Evolutionary conservation across 768 basidiomycete species (phyloP).

Genomic region (Amanita subjunquillea): DNA sequence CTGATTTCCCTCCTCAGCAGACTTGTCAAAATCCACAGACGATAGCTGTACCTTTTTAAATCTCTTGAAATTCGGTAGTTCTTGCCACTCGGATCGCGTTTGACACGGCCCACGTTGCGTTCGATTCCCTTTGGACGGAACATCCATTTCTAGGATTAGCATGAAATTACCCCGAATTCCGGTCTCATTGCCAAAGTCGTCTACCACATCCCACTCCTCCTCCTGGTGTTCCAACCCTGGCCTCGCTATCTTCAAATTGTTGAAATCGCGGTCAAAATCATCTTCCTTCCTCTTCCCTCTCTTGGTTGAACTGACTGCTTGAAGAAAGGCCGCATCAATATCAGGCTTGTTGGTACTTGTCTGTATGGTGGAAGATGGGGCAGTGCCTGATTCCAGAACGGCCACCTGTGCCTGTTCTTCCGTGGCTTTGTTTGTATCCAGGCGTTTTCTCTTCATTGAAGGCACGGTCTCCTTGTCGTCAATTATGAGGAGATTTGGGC

Average conservation of each 20-base stretch:
- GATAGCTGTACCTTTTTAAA: slow-evolving; percentile 50
- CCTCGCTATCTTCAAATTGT: slow-evolving; percentile 61
- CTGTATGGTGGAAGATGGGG: not conserved
- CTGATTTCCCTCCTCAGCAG: slow-evolving; percentile 9
- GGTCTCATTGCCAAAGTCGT: slow-evolving; percentile 54
- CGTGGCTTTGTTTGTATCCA: not conserved
- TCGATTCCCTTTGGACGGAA: slow-evolving; percentile 26
- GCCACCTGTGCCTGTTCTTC: not conserved
- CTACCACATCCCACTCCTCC: slow-evolving; percentile 47
- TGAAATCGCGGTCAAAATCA: slow-evolving; percentile 71
- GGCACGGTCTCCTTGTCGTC: not conserved
- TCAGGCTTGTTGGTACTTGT: slow-evolving; percentile 33
- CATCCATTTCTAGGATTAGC: slow-evolving; percentile 61
- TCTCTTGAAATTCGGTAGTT: slow-evolving; percentile 63
- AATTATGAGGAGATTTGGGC: not conserved
- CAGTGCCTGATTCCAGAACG: not conserved
- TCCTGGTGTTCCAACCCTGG: slow-evolving; percentile 42
- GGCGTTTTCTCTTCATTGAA: not conserved
- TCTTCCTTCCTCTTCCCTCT: slow-evolving; percentile 59
- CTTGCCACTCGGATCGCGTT: slow-evolving; percentile 30
- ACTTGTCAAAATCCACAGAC: not conserved
- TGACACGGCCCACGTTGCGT: slow-evolving; percentile 6
- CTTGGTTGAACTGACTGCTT: slow-evolving; percentile 66
- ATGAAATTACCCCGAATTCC: slow-evolving; percentile 70
- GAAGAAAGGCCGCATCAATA: slow-evolving; percentile 58